Evolutionary conservation across 73 alveolate species (phyloP), one percentile per base, ranked within the genome.

Genomic region (Paramecium primaurelia): DNA sequence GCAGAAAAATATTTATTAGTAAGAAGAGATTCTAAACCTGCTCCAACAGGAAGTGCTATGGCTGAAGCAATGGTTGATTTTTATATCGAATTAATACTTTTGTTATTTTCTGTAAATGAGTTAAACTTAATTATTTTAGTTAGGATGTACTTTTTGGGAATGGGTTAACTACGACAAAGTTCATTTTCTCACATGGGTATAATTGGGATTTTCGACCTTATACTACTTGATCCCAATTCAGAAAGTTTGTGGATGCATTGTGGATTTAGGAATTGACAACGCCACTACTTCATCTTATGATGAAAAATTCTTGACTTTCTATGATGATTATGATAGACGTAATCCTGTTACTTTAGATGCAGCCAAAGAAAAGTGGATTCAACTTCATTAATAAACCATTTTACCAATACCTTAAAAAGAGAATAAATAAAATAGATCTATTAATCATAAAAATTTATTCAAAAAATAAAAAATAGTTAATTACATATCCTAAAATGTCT

Each of bases 301-400:
- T 38, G 64, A 73, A 73, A 73, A 73, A 37, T 73, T 12, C 38
- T 37, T 73, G n/a, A 73, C 87, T 11, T 73, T 73, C 22, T 40
- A 34, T 11, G 87, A 73, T 73, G 87, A 73, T 38, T 73, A 73
- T 73, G 87, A 73, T 47, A 37, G 94, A 71, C 30, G 92, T 12
- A 89, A 89, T 71, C 94, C 94, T 16, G 94, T 89, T 0, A 89
- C 94, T 11, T n/a, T 64, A 20, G 88, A 71, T 59, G 75, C 71
- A 8, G 94, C 94, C 9, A 89, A 38, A 20, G 94, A 89, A 26
- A 85, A 69, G 12, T 89, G 94, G 94, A 71, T 83, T 3, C 71
- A 89, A 73, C 11, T 73, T 3, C 59, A 73, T 12, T 37, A 73
- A 10, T 64, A 73, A 30, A 73, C 87, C 2, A 68, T 73, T 16